phyloP scores from a whole-genome alignment of 2,329 filamentous ascomycete species.

The Xylaria sp. region DNA sequence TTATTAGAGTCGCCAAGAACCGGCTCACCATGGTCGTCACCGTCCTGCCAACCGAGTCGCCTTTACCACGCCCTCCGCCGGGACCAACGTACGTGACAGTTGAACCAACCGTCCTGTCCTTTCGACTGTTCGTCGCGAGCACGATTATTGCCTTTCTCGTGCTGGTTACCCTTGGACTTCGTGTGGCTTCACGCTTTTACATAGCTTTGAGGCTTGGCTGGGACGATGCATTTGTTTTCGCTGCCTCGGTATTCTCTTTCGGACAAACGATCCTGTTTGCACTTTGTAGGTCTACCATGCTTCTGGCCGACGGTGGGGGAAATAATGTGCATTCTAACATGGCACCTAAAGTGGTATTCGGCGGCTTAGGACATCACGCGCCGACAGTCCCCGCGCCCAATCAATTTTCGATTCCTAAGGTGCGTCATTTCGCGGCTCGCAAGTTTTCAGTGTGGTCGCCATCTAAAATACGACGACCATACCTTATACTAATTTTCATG shows the following conservation, averaged over 20 bases:
- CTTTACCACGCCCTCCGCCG: conserved; percentile 32
- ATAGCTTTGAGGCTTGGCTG: conserved; percentile 36
- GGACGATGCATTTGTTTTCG: conserved; percentile 38
- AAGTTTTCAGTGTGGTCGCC: neutral
- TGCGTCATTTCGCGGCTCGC: conserved; percentile 17
- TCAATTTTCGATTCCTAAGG: conserved; percentile 41
- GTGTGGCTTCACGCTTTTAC: conserved; percentile 37
- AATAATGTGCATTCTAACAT: conserved; percentile 13
- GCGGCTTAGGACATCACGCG: conserved; percentile 39
- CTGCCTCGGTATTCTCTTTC: conserved; percentile 32
- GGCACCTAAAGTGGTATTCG: conserved; percentile 34
- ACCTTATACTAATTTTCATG: conserved; percentile 9
- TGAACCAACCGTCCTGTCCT: conserved; percentile 30
- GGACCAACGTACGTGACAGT: conserved; percentile 37
- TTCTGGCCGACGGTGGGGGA: neutral
- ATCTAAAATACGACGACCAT: no score
- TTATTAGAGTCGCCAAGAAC: conserved; percentile 26
- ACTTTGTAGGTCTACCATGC: conserved; percentile 33
- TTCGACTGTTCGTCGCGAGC: conserved; percentile 37
- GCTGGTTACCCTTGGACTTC: conserved; percentile 32
- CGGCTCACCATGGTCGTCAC: conserved; percentile 24
- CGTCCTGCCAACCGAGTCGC: conserved; percentile 32
- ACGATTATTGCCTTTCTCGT: conserved; percentile 33
- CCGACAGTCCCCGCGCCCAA: conserved; percentile 36
- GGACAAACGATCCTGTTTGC: conserved; percentile 36